Conservation (phyloP, 2,329 filamentous ascomycete species). For the Trichoderma atrobrunneum region DNA sequence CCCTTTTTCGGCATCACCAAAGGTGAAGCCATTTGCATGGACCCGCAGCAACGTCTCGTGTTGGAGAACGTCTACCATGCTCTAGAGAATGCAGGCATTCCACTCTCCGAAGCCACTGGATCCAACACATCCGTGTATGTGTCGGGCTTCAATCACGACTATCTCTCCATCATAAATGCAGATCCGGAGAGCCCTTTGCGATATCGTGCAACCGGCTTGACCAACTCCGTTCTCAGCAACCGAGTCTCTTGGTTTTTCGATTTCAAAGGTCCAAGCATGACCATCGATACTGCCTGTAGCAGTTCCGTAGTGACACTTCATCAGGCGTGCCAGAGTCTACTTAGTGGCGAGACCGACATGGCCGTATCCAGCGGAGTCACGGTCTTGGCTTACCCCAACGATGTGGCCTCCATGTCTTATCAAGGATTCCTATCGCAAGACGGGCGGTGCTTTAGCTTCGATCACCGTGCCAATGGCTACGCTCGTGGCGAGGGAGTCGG, state of each 20-base stretch:
- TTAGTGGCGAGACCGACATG: constrained; percentile 30
- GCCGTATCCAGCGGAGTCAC: constrained; percentile 41
- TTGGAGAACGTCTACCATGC: constrained; percentile 15
- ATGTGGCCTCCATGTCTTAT: constrained; percentile 13
- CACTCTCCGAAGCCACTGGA: not conserved
- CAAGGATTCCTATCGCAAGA: constrained; percentile 12
- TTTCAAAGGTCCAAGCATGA: constrained; percentile 45
- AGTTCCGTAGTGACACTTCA: constrained; percentile 46
- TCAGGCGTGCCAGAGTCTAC: constrained; percentile 31
- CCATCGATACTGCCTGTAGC: constrained; percentile 52
- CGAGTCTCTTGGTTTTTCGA: constrained; percentile 49
- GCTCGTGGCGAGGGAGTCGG: constrained; percentile 41
- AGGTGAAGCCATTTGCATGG: constrained; percentile 6
- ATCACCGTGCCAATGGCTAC: constrained; percentile 46
- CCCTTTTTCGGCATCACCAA: constrained; percentile 9
- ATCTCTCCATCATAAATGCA: not conserved
- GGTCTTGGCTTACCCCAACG: constrained; percentile 34
- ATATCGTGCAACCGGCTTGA: constrained; percentile 45
- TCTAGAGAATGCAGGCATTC: constrained; percentile 8
- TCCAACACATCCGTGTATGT: constrained; percentile 8
- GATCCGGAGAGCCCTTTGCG: constrained; percentile 31
- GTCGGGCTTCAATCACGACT: constrained; percentile 14
- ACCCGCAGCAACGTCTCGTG: constrained; percentile 12
- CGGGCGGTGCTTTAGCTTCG: constrained; percentile 31
- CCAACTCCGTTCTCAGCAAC: constrained; percentile 42